phyloP scores from a whole-genome alignment of 169 alveolate species.

The Plasmodium malariae region DNA sequence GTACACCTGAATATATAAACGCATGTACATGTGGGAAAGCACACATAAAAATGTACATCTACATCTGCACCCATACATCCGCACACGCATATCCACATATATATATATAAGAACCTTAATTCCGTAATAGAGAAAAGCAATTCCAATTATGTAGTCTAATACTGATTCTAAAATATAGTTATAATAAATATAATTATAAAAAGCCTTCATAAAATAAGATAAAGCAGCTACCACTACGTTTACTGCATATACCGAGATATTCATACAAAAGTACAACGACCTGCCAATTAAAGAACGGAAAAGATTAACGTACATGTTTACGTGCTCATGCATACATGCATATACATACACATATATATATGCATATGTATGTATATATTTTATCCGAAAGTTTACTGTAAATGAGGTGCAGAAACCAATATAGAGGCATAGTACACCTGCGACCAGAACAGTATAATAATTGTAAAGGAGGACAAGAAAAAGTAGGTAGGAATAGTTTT shows the following conservation, averaged over 20 bases:
- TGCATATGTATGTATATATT: conserved; percentile 8
- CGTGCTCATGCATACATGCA: background rate
- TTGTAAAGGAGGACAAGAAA: conserved; percentile 61
- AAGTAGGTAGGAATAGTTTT: conserved; percentile 53
- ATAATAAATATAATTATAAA: conserved; percentile 31
- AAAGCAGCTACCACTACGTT: conserved; percentile 33
- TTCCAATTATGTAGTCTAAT: conserved; percentile 50
- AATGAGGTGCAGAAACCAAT: conserved; percentile 35
- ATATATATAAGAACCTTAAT: conserved; percentile 27
- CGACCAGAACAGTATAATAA: conserved; percentile 64
- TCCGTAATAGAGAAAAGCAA: conserved; percentile 53
- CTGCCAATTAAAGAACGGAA: background rate
- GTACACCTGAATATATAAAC: background rate
- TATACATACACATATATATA: background rate
- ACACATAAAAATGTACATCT: background rate
- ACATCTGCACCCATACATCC: too few relatives aligned
- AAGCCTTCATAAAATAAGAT: conserved; percentile 25
- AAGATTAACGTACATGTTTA: background rate
- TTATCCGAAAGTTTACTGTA: conserved; percentile 20
- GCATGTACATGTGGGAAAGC: too few relatives aligned
- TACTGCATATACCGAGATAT: conserved; percentile 28
- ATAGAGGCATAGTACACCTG: conserved; percentile 73
- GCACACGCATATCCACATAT: too few relatives aligned
- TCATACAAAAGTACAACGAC: conserved; percentile 34
- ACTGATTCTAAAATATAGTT: conserved; percentile 56